Percentiles rank a stretch among this genome's conserved stretches.
phyloP scores from a whole-genome alignment of 2,329 filamentous ascomycete species.

The Penicillium polonicum region DNA sequence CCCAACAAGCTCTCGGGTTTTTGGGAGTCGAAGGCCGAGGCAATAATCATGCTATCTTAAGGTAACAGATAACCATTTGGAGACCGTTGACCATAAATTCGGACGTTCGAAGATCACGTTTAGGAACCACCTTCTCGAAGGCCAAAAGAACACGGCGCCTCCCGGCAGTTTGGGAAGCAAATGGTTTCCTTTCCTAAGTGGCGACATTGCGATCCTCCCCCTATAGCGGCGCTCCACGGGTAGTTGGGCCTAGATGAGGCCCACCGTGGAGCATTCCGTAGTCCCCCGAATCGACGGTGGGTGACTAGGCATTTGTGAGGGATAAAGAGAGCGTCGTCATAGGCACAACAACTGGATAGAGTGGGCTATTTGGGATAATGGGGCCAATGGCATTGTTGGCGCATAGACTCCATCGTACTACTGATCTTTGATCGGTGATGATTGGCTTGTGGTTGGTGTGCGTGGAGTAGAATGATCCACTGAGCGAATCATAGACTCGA shows the following conservation, averaged over 20 bases:
- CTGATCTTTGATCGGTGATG: constrained; percentile 2
- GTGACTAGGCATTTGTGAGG: constrained; percentile 7
- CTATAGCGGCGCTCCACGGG: constrained; percentile 12
- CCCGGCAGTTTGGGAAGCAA: constrained; percentile 21
- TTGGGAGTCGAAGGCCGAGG: background rate
- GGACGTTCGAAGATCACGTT: constrained; percentile 1
- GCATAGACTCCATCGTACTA: constrained; percentile 20
- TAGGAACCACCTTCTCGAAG: constrained; percentile 24
- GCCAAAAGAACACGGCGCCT: constrained; percentile 17
- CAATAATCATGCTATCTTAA: background rate
- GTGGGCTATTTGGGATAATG: background rate
- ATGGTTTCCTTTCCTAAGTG: constrained; percentile 18
- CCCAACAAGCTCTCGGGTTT: background rate
- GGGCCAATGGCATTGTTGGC: constrained; percentile 19
- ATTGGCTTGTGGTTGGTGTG: background rate
- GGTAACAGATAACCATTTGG: background rate
- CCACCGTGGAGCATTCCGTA: constrained; percentile 27
- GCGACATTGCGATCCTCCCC: constrained; percentile 13
- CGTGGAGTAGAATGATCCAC: constrained; percentile 6
- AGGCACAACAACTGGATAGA: background rate
- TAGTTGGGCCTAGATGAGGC: constrained; percentile 22
- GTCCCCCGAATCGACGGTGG: constrained; percentile 22
- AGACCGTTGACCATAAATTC: background rate
- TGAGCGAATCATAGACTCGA: constrained; percentile 1
- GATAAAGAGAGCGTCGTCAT: background rate